A percentile compares a stretch with the other conserved stretches of the same genome.
Conservation (phyloP, 2,329 filamentous ascomycete species). For the Cladosporium oxysporum region DNA sequence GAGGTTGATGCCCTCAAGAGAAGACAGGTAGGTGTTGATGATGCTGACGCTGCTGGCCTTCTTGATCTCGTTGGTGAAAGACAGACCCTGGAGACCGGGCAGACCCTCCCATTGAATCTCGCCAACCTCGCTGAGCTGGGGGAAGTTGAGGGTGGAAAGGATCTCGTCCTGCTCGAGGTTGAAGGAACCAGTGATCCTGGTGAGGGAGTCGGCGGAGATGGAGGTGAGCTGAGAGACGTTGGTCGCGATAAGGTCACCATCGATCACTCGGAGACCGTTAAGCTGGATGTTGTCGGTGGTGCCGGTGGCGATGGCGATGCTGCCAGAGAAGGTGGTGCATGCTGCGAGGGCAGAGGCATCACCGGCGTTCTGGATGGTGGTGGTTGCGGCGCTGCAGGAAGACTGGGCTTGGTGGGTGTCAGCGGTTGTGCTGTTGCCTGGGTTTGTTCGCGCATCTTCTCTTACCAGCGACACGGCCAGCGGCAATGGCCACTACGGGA, state of each 20-base stretch:
- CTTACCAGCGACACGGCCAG: conserved; percentile 54
- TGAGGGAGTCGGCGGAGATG: conserved; percentile 56
- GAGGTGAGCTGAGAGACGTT: conserved; percentile 63
- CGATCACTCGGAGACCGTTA: conserved; percentile 62
- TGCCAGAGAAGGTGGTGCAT: conserved; percentile 71
- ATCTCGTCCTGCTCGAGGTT: conserved; percentile 66
- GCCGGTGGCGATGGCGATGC: conserved; percentile 63
- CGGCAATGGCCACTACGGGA: conserved; percentile 56
- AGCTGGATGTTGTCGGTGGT: conserved; percentile 63
- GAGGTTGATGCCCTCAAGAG: conserved; percentile 79
- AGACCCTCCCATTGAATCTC: conserved; percentile 73
- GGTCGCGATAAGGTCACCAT: conserved; percentile 54
- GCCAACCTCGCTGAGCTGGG: conserved; percentile 64
- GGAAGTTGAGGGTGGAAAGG: conserved; percentile 68
- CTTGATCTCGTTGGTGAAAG: conserved; percentile 65
- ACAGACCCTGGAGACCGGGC: conserved; percentile 60
- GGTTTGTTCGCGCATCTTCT: conserved; percentile 18
- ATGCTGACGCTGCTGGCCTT: conserved; percentile 71
- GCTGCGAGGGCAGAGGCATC: conserved; percentile 60
- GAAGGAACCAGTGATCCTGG: conserved; percentile 69
- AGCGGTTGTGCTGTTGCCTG: background rate
- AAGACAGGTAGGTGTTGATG: conserved; percentile 80
- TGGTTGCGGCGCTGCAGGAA: conserved; percentile 50
- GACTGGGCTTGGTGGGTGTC: conserved; percentile 27
- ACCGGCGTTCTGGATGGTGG: conserved; percentile 61